Conservation (phyloP, 148 eudicot species). For the Rhododendron griersonianum region DNA sequence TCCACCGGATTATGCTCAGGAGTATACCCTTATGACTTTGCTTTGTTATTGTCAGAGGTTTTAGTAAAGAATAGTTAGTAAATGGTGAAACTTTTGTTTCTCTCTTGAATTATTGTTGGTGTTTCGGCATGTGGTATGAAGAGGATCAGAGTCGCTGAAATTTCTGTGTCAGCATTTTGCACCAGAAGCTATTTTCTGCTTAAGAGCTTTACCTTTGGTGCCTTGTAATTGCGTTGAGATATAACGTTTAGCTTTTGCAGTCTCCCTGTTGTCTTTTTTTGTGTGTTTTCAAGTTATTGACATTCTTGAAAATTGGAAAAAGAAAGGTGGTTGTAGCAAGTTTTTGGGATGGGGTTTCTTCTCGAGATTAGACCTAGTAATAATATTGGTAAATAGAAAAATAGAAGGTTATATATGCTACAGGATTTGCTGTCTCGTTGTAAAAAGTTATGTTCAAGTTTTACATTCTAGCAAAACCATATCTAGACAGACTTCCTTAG, state of each 20-base stretch:
- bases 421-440: background rate
- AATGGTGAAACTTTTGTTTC: background rate
- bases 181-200: background rate
- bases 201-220: background rate
- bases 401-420: background rate
- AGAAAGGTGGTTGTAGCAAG: background rate
- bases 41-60: background rate
- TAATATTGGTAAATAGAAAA: background rate
- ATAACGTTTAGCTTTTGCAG: background rate
- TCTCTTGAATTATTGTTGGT: background rate
- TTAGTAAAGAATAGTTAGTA: background rate
- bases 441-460: background rate
- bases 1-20: background rate
- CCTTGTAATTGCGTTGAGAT: background rate
- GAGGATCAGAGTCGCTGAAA: background rate
- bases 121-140: background rate
- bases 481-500: background rate
- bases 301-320: background rate
- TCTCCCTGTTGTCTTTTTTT: background rate
- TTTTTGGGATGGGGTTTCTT: background rate
- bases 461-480: background rate
- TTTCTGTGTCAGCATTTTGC: background rate
- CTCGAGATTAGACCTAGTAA: background rate
- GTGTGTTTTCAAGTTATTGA: background rate
- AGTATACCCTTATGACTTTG: background rate